phyloP scores from a whole-genome alignment of 352 stramenopile genomes.

The Thalassiosira hispida region DNA sequence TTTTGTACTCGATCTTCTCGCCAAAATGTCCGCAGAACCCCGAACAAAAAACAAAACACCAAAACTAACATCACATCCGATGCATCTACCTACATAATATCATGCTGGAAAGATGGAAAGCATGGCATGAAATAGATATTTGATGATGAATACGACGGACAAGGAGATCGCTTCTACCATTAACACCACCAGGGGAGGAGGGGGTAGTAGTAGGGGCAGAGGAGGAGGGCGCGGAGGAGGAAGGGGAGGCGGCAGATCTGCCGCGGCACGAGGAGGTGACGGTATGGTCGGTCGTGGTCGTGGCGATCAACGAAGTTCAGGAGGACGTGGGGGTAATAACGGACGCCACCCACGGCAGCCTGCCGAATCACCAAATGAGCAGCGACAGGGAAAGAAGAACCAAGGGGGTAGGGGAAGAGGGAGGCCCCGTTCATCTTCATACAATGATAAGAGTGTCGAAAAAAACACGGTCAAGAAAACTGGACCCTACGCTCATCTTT shows the following conservation, averaged over 20 bases:
- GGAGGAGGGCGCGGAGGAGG: not conserved
- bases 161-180: slow-evolving; percentile 1
- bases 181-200: not conserved
- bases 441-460: slow-evolving; percentile 5
- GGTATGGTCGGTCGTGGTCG: slow-evolving; percentile 6
- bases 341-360: slow-evolving; percentile 13
- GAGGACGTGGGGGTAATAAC: slow-evolving; percentile 13
- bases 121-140: no score
- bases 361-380: slow-evolving; percentile 10
- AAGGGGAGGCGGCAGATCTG: not conserved
- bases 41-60: no score
- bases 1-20: no score
- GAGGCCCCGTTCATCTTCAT: slow-evolving; percentile 43
- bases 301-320: not conserved
- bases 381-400: slow-evolving; percentile 13
- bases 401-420: slow-evolving; percentile 38
- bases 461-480: slow-evolving; percentile 28
- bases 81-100: no score
- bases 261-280: not conserved
- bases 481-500: slow-evolving; percentile 42
- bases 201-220: slow-evolving; percentile 12
- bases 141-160: no score
- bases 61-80: no score
- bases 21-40: no score
- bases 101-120: no score